A percentile compares a stretch with the other conserved stretches of the same genome.
These are phyloP conservation scores for Pestalotiopsis sp. DNA, from an alignment of 2,329 filamentous ascomycete species.

Conservation along the genomic window DNA sequence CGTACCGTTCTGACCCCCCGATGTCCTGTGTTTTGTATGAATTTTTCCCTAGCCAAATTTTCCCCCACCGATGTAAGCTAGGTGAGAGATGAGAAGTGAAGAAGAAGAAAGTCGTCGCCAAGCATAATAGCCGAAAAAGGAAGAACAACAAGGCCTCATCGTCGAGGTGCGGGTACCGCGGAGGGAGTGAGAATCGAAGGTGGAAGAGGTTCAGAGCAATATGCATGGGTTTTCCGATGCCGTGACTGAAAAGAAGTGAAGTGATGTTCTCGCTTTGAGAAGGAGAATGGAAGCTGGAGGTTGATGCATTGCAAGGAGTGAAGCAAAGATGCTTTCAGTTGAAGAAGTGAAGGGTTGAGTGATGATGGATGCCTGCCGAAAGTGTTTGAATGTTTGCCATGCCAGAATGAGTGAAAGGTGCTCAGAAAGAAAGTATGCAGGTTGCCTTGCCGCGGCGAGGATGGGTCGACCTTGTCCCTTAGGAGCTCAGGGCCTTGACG, in stretches of 20 bases:
- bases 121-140: neutral
- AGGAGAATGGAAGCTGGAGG: neutral
- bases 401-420: neutral
- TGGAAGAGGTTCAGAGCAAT: neutral
- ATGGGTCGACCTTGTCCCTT: neutral
- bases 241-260: neutral
- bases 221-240: neutral
- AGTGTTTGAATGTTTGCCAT: neutral
- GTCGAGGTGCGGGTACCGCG: neutral
- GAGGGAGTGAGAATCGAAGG: neutral
- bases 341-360: neutral
- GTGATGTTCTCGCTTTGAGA: neutral
- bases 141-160: neutral
- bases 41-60: neutral
- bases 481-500: conserved; percentile 1
- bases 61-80: neutral
- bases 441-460: neutral
- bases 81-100: neutral
- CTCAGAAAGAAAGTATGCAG: neutral
- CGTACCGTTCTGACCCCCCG: neutral
- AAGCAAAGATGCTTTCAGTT: neutral
- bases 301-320: neutral
- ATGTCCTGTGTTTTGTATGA: neutral
- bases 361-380: neutral
- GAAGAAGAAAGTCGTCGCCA: neutral